phyloP scores from a whole-genome alignment of 78 protist species.

The Anaeramoeba ignava region DNA sequence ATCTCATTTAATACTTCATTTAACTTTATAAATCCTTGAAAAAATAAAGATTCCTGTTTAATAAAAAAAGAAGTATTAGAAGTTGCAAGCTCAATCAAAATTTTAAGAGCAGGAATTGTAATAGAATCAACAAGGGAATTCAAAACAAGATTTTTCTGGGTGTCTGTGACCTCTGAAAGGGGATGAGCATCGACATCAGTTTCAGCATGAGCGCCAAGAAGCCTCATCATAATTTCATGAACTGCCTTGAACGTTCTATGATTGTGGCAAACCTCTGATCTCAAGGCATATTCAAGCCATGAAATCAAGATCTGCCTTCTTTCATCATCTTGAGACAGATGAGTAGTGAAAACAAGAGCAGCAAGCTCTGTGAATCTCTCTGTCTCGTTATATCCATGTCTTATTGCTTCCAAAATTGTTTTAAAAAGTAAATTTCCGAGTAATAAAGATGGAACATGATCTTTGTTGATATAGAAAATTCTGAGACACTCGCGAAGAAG shows the following conservation, averaged over 20 bases:
- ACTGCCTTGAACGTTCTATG: neutral
- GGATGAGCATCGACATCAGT: too few relatives aligned
- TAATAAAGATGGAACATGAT: neutral
- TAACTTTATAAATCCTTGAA: too few relatives aligned
- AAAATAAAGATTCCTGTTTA: too few relatives aligned
- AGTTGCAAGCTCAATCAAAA: too few relatives aligned
- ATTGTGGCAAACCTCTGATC: neutral
- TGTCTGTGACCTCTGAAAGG: too few relatives aligned
- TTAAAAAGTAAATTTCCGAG: neutral
- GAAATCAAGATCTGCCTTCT: neutral
- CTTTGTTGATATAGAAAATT: neutral
- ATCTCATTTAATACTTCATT: too few relatives aligned
- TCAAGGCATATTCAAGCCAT: neutral
- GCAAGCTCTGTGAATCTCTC: neutral
- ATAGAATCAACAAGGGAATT: too few relatives aligned
- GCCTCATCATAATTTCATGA: neutral
- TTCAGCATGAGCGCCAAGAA: too few relatives aligned
- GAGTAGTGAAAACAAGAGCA: neutral
- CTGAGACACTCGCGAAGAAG: neutral
- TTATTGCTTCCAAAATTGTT: neutral
- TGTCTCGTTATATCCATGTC: neutral
- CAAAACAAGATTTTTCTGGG: too few relatives aligned
- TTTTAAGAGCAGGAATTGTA: too few relatives aligned
- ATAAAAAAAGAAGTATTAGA: too few relatives aligned
- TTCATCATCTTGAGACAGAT: neutral